phyloP scores from a whole-genome alignment of 176 grass and related monocot species.

The Cenchrus americanus region DNA sequence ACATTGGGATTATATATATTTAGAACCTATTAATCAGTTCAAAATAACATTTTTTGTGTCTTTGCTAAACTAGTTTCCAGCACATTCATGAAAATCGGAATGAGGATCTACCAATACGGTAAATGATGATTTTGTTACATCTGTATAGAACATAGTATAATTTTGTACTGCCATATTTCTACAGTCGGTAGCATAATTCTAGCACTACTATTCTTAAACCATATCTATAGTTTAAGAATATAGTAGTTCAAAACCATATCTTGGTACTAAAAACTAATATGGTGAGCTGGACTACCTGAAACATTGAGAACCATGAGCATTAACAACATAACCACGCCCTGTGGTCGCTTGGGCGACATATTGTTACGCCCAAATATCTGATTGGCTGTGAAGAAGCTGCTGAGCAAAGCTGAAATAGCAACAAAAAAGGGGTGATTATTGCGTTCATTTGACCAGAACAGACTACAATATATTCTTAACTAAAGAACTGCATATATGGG shows the following conservation, averaged over 20 bases:
- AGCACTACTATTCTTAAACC: not conserved
- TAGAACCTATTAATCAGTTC: not conserved
- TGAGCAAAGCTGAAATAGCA: slow-evolving; percentile 33
- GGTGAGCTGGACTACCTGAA: slow-evolving; percentile 62
- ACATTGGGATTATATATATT: not conserved
- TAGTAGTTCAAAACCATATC: not conserved
- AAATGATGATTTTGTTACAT: not conserved
- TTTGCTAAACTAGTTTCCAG: not conserved
- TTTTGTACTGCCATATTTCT: not conserved
- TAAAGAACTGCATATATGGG: not conserved
- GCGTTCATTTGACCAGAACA: not conserved
- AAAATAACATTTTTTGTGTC: not conserved
- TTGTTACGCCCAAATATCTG: slow-evolving; percentile 25
- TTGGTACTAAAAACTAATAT: slow-evolving; percentile 26
- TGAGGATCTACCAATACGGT: not conserved
- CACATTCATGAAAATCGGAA: not conserved
- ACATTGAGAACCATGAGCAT: slow-evolving; percentile 53
- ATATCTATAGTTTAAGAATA: not conserved
- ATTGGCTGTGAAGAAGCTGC: slow-evolving; percentile 18
- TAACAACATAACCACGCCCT: slow-evolving; percentile 44
- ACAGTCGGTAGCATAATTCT: not conserved
- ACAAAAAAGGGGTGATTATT: slow-evolving; percentile 11
- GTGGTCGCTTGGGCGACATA: slow-evolving; percentile 50
- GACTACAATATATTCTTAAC: not conserved
- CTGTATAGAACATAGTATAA: not conserved